These are phyloP conservation scores for Ulmus americana DNA, from an alignment of 331 rosid species.

Conservation along the genomic window DNA sequence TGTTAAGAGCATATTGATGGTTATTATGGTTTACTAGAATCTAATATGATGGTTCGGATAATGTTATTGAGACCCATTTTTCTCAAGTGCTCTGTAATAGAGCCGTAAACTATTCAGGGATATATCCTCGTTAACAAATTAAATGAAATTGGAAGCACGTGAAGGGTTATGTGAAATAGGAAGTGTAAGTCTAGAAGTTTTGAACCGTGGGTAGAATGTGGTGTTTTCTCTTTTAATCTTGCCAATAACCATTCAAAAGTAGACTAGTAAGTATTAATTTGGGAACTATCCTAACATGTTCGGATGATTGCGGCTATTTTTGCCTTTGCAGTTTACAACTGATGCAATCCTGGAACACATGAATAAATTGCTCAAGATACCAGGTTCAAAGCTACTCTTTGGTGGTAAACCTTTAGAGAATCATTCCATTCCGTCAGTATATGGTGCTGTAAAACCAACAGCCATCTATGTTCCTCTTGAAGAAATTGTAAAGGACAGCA, in stretches of 20 bases:
- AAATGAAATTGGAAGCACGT: neutral
- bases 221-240: neutral
- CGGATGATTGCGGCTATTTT: conserved; percentile 12
- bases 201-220: neutral
- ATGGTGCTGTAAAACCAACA: conserved; percentile 84
- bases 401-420: conserved; percentile 69
- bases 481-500: conserved; percentile 63
- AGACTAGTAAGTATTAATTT: neutral
- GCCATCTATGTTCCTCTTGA: conserved; percentile 80
- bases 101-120: neutral
- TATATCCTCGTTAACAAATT: neutral
- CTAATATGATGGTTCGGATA: neutral
- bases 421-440: conserved; percentile 70
- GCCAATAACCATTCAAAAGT: neutral
- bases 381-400: conserved; percentile 80
- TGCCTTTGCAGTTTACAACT: conserved; percentile 55
- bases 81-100: neutral
- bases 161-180: neutral
- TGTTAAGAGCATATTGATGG: neutral
- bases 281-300: neutral
- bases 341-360: conserved; percentile 67
- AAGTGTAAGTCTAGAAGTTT: neutral
- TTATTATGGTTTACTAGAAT: neutral
- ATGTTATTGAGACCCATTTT: neutral
- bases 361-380: conserved; percentile 62